These are phyloP conservation scores for Pseudopithomyces maydicus DNA, from an alignment of 2,329 filamentous ascomycete species.

Conservation along the genomic window DNA sequence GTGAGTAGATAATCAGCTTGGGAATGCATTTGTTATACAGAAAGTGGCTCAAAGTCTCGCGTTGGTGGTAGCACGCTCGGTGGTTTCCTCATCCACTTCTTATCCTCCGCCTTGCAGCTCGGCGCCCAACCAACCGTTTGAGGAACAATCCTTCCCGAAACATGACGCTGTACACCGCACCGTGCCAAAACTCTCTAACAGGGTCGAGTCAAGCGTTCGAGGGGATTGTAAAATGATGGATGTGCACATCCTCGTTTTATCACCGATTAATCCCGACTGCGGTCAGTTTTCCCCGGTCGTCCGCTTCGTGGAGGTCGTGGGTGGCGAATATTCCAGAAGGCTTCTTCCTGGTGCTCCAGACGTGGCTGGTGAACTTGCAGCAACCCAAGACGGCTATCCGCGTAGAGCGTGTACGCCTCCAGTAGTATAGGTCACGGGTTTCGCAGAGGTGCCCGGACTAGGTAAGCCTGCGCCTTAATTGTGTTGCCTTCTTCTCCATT, in stretches of 20 bases:
- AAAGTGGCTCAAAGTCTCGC: background rate
- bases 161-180: background rate
- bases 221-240: background rate
- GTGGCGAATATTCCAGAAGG: no score
- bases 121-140: background rate
- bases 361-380: no score
- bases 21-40: background rate
- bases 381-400: no score
- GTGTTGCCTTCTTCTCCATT: background rate
- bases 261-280: conserved; percentile 1
- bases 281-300: background rate
- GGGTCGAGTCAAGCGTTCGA: background rate
- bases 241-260: background rate
- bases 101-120: background rate
- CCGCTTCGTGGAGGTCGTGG: background rate
- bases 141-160: background rate
- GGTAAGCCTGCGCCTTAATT: background rate
- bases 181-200: conserved; percentile 3
- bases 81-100: background rate
- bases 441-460: background rate
- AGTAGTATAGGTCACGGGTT: no score
- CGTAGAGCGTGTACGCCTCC: no score
- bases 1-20: background rate
- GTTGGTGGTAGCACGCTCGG: background rate
- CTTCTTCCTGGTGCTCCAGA: no score